phyloP scores from a whole-genome alignment of 176 grass and related monocot species.

The Phoenix dactylifera region DNA sequence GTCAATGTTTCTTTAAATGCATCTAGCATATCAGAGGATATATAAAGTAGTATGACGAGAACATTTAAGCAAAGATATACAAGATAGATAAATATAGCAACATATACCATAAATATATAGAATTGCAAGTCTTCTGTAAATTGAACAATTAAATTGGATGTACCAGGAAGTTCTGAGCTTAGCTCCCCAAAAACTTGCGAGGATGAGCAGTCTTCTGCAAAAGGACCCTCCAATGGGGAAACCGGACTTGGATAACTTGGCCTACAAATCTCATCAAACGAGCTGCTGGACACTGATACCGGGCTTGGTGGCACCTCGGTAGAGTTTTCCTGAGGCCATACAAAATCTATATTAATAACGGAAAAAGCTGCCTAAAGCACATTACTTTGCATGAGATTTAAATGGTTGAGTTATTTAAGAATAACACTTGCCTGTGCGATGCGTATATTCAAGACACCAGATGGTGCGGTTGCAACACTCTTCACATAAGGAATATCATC shows the following conservation, averaged over 20 bases:
- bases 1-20: too few relatives aligned
- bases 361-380: too few relatives aligned
- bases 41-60: too few relatives aligned
- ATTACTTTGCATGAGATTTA: too few relatives aligned
- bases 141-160: conserved; percentile 2
- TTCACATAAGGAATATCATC: conserved; percentile 52
- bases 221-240: conserved; percentile 70
- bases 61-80: neutral
- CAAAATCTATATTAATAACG: neutral
- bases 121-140: conserved; percentile 1
- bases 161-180: conserved; percentile 34
- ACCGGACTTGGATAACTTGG: conserved; percentile 85
- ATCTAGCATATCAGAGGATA: too few relatives aligned
- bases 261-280: conserved; percentile 59
- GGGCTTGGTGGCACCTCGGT: conserved; percentile 95
- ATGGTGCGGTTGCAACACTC: conserved; percentile 45
- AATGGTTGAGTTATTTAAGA: too few relatives aligned
- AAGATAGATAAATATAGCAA: neutral
- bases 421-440: conserved; percentile 49
- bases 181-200: conserved; percentile 34
- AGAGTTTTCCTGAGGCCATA: conserved; percentile 70
- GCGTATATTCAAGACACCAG: conserved; percentile 55
- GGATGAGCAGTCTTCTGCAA: conserved; percentile 37
- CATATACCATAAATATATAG: neutral
- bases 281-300: conserved; percentile 77